Evolutionary conservation across 306 rosid species (phyloP).

Genomic region (Vigna radiata): DNA sequence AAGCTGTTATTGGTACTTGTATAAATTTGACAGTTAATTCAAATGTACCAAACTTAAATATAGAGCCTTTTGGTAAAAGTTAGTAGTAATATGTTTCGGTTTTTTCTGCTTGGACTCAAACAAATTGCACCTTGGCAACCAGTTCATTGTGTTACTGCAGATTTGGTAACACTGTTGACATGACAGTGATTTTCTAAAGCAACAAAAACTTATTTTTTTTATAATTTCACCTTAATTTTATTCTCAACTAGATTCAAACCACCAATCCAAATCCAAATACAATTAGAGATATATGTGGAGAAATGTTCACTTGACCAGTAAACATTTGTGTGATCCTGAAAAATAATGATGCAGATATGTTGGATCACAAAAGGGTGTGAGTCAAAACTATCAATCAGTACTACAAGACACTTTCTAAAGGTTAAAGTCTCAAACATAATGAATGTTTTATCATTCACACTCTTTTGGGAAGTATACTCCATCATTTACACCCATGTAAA

Average conservation of each 20-base stretch:
- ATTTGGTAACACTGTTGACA: neutral
- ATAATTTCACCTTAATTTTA: no score
- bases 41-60: neutral
- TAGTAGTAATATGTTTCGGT: neutral
- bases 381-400: neutral
- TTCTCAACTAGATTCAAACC: no score
- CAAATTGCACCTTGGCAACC: neutral
- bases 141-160: neutral
- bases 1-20: neutral
- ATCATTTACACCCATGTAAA: neutral
- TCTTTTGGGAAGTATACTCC: neutral
- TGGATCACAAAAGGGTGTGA: neutral
- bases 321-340: neutral
- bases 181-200: no score
- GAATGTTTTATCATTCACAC: neutral
- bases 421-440: neutral
- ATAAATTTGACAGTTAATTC: conserved; percentile 13
- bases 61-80: neutral
- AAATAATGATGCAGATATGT: neutral
- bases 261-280: neutral
- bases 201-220: no score
- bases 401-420: neutral
- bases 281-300: no score
- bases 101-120: neutral
- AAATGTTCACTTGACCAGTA: neutral